Evolutionary conservation across 495 filamentous ascomycete genomes (phyloP), one percentile per base, ranked within the genome.

Genomic region (Aspergillus affinis): DNA sequence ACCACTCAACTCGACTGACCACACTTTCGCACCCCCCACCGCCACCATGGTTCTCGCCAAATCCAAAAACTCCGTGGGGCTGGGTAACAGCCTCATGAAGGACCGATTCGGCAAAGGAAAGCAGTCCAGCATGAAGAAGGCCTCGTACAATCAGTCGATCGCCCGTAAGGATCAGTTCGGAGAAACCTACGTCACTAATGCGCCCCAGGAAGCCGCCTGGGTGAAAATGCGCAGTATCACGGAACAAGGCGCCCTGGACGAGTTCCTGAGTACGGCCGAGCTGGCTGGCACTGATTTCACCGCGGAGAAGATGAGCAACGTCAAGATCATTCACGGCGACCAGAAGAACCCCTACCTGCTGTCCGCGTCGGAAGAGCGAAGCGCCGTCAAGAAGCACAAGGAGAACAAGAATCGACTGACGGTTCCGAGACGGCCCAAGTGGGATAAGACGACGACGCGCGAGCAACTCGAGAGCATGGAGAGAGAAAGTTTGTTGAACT

Each of bases 201-300:
- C 72, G 13, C 54, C 61, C 6, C 65, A 81, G 54, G 81, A 85
- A 65, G 71, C 74, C 20, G 67, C 73, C 54, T 81, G 82, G 72
- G 78, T 78, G 54, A 98, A 97, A 81, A 97, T 98, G 93, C 91
- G 93, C 75, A 93, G 90, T 77, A 89, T 98, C 64, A 99, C 95
- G 23, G 93, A 98, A 80, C 95, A 99, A 77, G 93, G 86, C 58
- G 92, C 93, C 44, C 85, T 98, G 54, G 94, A 98, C 75, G 88
- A 90, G 65, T 91, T 91, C 70, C 78, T 91, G 53, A 86, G 78
- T 54, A 97, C 93, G 27, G 93, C 93, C 63, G 92, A 98, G 75
- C 81, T 99, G 63, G 95, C 95, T 19, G 93, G 92, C 51, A 99
- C 95, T 59, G 95, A 99, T 70, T 99, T 99, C 72, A 96, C 94